A percentile compares a stretch with the other conserved stretches of the same genome.
Evolutionary conservation across 306 rosid genomes (phyloP).

Genomic region (Dalbergia cultrata): DNA sequence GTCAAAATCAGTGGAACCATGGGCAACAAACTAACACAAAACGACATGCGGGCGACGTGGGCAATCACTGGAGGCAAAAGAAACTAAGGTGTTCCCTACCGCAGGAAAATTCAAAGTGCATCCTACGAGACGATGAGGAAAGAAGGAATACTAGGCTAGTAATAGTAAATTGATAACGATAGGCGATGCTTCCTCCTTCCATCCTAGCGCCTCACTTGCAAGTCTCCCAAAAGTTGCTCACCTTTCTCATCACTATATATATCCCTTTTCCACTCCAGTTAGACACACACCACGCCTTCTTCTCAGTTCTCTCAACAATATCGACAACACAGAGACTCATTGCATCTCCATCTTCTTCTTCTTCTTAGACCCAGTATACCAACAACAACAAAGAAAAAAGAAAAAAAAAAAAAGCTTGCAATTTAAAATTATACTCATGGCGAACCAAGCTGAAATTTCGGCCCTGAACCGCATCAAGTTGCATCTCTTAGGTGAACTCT

Average conservation of each 20-base stretch:
- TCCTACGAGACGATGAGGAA: no score
- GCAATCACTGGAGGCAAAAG: neutral
- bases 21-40: neutral
- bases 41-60: no score
- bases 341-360: neutral
- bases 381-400: no score
- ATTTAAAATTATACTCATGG: constrained; percentile 50
- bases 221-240: neutral
- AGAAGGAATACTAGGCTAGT: neutral
- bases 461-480: constrained; percentile 66
- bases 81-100: constrained; percentile 9
- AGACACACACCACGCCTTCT: neutral
- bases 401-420: neutral
- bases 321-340: neutral
- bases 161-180: neutral
- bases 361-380: neutral
- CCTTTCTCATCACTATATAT: constrained; percentile 39
- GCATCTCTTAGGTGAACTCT: constrained; percentile 73
- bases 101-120: constrained; percentile 25
- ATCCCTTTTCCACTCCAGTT: constrained; percentile 36
- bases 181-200: constrained; percentile 57
- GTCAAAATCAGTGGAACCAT: neutral
- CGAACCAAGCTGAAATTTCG: constrained; percentile 51
- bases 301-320: neutral
- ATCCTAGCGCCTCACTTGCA: constrained; percentile 28